Conservation (phyloP, 2,329 filamentous ascomycete genomes). For the Phaeosphaeriaceae sp. region DNA sequence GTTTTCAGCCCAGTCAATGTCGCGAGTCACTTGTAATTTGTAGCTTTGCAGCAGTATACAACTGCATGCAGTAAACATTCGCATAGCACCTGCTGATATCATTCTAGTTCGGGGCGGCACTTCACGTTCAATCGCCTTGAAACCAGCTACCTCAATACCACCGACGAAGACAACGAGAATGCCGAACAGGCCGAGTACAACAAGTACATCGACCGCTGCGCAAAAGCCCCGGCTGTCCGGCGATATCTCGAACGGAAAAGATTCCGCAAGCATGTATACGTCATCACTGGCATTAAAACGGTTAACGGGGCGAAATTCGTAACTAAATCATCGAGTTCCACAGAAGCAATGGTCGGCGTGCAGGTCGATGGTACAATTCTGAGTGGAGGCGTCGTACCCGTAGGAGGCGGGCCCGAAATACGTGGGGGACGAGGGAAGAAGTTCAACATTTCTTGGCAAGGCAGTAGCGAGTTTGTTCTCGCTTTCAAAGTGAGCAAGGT, state of each 20-base stretch:
- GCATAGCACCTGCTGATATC: too few relatives aligned
- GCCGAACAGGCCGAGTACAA: too few relatives aligned
- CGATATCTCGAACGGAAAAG: background rate
- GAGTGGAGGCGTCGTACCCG: background rate
- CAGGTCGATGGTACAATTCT: background rate
- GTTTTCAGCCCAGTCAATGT: background rate
- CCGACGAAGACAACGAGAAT: background rate
- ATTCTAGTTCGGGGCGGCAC: background rate
- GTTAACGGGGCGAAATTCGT: background rate
- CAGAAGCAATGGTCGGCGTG: background rate
- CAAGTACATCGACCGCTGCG: background rate
- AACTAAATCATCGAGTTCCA: background rate
- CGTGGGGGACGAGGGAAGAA: background rate
- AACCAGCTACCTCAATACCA: background rate
- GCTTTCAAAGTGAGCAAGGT: background rate
- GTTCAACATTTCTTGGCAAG: background rate
- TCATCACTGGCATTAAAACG: background rate
- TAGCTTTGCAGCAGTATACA: too few relatives aligned
- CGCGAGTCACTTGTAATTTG: too few relatives aligned
- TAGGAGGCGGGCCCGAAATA: background rate
- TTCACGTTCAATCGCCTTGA: slow-evolving; percentile 1
- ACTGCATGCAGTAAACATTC: too few relatives aligned
- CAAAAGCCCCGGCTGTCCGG: background rate
- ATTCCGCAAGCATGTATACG: background rate
- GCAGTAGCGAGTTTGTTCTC: background rate